phyloP scores from a whole-genome alignment of 2,329 filamentous ascomycete species.

The Phialocephala subalpina region DNA sequence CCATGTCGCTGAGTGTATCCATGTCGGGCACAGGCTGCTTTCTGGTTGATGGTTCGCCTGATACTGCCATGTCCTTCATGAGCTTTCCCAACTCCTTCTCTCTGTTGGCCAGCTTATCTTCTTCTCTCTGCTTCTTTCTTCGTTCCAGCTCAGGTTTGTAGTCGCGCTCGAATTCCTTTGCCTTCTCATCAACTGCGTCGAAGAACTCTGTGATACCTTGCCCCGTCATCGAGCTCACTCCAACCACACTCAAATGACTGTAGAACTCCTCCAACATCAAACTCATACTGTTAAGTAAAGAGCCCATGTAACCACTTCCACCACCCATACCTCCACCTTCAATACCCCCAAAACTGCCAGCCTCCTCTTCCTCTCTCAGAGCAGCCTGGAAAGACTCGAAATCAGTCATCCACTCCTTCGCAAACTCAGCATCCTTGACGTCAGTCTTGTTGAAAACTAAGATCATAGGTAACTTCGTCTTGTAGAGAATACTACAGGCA shows the following conservation, averaged over 20 bases:
- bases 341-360: conserved; percentile 76
- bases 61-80: conserved; percentile 89
- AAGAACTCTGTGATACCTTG: conserved; percentile 95
- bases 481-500: conserved; percentile 97
- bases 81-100: conserved; percentile 89
- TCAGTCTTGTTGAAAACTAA: conserved; percentile 99
- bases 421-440: conserved; percentile 88
- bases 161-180: conserved; percentile 85
- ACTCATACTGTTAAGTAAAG: conserved; percentile 96
- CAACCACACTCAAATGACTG: conserved; percentile 89
- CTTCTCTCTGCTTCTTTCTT: conserved; percentile 77
- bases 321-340: conserved; percentile 70
- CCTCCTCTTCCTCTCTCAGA: conserved; percentile 79
- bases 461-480: conserved; percentile 98
- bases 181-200: conserved; percentile 84
- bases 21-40: conserved; percentile 47
- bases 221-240: conserved; percentile 91
- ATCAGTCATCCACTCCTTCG: conserved; percentile 99
- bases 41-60: conserved; percentile 48
- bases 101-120: conserved; percentile 73
- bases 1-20: conserved; percentile 45
- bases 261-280: conserved; percentile 98
- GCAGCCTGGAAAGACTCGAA: conserved; percentile 95
- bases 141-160: conserved; percentile 92
- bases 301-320: conserved; percentile 96